A percentile compares a stretch with the other conserved stretches of the same genome.
phyloP scores from a whole-genome alignment of 108 stramenopile genomes.

The Phaeodactylum tricornutum region DNA sequence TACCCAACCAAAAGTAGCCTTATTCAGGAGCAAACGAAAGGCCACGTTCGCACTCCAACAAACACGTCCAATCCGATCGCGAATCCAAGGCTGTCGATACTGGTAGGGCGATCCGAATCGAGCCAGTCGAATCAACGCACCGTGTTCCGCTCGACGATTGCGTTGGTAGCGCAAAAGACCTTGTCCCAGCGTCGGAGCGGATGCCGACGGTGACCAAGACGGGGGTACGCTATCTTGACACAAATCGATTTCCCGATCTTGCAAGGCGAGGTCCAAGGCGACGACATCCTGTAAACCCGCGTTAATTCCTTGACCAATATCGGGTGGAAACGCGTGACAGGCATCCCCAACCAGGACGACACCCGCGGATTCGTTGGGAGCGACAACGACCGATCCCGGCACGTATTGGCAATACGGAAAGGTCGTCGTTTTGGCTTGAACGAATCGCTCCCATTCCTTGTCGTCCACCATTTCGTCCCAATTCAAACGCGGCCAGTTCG shows the following conservation, averaged over 20 bases:
- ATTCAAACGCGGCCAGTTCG: slow-evolving; percentile 50
- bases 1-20: slow-evolving; percentile 24
- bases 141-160: slow-evolving; percentile 4
- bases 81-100: slow-evolving; percentile 42
- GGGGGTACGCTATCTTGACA: not conserved
- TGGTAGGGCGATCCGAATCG: slow-evolving; percentile 55
- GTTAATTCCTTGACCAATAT: slow-evolving; percentile 87
- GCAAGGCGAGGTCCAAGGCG: slow-evolving; percentile 31
- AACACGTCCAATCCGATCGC: slow-evolving; percentile 21
- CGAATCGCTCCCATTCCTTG: slow-evolving; percentile 59
- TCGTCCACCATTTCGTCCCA: slow-evolving; percentile 15
- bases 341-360: slow-evolving; percentile 78
- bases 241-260: slow-evolving; percentile 18
- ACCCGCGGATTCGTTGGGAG: slow-evolving; percentile 17
- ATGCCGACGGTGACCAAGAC: too few species aligned
- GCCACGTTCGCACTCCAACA: slow-evolving; percentile 45
- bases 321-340: slow-evolving; percentile 78
- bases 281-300: slow-evolving; percentile 75
- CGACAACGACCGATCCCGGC: slow-evolving; percentile 27
- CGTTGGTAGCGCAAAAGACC: not conserved
- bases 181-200: not conserved
- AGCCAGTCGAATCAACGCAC: slow-evolving; percentile 41
- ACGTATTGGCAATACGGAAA: slow-evolving; percentile 51
- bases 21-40: slow-evolving; percentile 40
- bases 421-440: slow-evolving; percentile 35